Conservation (phyloP, 2,329 filamentous ascomycete species). For the Cyphellophora europaea region DNA sequence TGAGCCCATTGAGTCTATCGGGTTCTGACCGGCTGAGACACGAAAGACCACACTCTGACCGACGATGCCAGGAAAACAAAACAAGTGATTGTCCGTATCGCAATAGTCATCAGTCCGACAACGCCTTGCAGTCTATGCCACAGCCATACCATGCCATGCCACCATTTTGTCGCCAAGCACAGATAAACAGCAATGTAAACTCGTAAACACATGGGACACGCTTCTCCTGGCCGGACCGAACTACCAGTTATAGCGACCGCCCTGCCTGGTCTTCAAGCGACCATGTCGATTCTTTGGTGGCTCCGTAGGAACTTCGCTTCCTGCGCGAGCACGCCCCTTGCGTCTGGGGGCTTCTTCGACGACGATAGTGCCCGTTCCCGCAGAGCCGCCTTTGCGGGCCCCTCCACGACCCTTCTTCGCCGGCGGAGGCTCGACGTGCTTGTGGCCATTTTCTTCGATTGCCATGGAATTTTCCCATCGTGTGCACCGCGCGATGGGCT, state of each 20-base stretch:
- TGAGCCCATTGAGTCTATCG: too few species aligned
- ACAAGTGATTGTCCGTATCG: too few species aligned
- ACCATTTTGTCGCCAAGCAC: too few species aligned
- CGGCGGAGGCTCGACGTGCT: slow-evolving; percentile 50
- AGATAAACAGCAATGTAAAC: too few species aligned
- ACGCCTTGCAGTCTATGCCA: too few species aligned
- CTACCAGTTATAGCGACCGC: slow-evolving; percentile 39
- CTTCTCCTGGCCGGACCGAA: too few species aligned
- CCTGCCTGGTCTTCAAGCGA: slow-evolving; percentile 42
- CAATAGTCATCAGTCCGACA: too few species aligned
- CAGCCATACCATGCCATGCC: too few species aligned
- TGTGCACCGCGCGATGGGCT: slow-evolving; percentile 49
- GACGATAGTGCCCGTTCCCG: slow-evolving; percentile 23
- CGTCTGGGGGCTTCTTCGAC: slow-evolving; percentile 21
- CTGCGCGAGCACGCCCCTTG: slow-evolving; percentile 18
- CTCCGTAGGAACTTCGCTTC: slow-evolving; percentile 2
- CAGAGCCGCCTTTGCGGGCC: slow-evolving; percentile 3
- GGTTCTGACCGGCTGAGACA: too few species aligned
- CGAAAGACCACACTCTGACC: too few species aligned
- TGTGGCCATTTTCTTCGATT: slow-evolving; percentile 47
- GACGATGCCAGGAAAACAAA: too few species aligned
- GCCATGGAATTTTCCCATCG: slow-evolving; percentile 58
- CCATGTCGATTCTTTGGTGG: slow-evolving; percentile 40
- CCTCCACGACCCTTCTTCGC: slow-evolving; percentile 31
- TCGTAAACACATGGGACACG: too few species aligned